Evolutionary conservation across 2,329 filamentous ascomycete species (phyloP), one percentile per base, ranked within the genome.

Genomic region (Rhynchosporium secalis): DNA sequence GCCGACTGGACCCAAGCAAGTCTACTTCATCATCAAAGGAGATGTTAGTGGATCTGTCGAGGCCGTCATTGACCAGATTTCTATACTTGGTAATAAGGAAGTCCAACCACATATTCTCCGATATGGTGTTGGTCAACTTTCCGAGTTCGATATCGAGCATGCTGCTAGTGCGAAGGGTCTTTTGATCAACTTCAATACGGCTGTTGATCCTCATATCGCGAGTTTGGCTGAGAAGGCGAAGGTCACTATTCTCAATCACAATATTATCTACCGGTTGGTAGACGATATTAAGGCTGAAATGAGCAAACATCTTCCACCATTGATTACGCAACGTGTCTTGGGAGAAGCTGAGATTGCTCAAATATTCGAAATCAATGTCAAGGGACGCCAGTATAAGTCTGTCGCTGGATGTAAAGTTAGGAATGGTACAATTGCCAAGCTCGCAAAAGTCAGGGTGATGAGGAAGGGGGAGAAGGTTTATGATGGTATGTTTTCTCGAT

Each of bases 11-110:
- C 76, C 82, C 7, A 79, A 80, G 56, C 78, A 83, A 15, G 82
- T 96, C 54, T 89, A 89, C 70, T 95, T 98, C 76, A 86, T 95
- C 62, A 81, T 99, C 78, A 96, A 96, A 76, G 93, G 88, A 59
- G 95, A 99, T 71, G 95, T 98, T 20, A 90, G 89, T 65, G 95
- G 95, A 43, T 98, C 94, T 0, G 92, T 93, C 0, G 95, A 99
- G 78, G 95, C 95, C 2, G 89, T 98, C 2, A 81, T 87, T 64
- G 88, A 91, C 55, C 88, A 89, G 8, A 82, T 99, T 62, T 79
- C 86, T 64, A 86, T 88, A 63, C 81, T 97, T 66, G 92, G 93
- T 66, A 96, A 89, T 77, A 87, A 92, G 69, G 92, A 98, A 74
- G 88, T 97, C 45, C 84, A 81, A 38, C 84, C 93, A 13, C 85